Conservation (phyloP, 1,284 basidiomycete genomes). For the Hypsizygus ulmarius region DNA sequence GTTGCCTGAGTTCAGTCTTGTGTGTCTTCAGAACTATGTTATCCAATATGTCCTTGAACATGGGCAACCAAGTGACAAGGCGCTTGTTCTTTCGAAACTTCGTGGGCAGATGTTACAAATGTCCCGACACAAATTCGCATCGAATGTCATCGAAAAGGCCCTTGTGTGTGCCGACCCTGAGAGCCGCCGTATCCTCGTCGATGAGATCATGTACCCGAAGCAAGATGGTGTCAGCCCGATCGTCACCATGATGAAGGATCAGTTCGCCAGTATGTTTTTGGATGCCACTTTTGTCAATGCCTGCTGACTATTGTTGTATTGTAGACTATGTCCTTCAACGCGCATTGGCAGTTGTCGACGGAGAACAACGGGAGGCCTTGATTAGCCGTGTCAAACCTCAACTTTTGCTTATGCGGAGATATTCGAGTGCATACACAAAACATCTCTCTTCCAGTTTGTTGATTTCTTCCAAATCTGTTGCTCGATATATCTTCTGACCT, state of each 20-base stretch:
- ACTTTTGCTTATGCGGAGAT: slow-evolving; percentile 67
- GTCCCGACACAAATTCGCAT: slow-evolving; percentile 93
- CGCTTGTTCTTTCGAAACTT: slow-evolving; percentile 68
- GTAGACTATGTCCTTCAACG: slow-evolving; percentile 82
- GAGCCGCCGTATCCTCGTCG: slow-evolving; percentile 67
- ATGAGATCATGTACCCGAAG: slow-evolving; percentile 75
- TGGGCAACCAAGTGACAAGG: slow-evolving; percentile 70
- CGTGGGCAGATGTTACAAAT: slow-evolving; percentile 78
- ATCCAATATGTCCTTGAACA: slow-evolving; percentile 91
- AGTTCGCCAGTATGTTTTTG: slow-evolving; percentile 73
- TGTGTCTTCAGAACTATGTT: slow-evolving; percentile 78
- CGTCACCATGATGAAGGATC: slow-evolving; percentile 86
- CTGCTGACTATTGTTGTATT: slow-evolving; percentile 4
- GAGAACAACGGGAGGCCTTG: slow-evolving; percentile 66
- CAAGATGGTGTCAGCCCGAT: slow-evolving; percentile 64
- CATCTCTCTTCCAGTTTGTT: slow-evolving; percentile 75
- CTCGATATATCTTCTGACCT: slow-evolving; percentile 6
- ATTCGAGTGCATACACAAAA: slow-evolving; percentile 72
- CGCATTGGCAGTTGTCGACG: slow-evolving; percentile 67
- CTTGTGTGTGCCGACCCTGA: slow-evolving; percentile 65
- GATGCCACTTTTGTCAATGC: slow-evolving; percentile 7
- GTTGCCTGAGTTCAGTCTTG: slow-evolving; percentile 6
- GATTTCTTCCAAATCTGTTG: slow-evolving; percentile 8
- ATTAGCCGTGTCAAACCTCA: slow-evolving; percentile 65
- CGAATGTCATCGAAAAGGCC: slow-evolving; percentile 96